phyloP scores from a whole-genome alignment of 352 stramenopile genomes.

The Globisporangium splendens region DNA sequence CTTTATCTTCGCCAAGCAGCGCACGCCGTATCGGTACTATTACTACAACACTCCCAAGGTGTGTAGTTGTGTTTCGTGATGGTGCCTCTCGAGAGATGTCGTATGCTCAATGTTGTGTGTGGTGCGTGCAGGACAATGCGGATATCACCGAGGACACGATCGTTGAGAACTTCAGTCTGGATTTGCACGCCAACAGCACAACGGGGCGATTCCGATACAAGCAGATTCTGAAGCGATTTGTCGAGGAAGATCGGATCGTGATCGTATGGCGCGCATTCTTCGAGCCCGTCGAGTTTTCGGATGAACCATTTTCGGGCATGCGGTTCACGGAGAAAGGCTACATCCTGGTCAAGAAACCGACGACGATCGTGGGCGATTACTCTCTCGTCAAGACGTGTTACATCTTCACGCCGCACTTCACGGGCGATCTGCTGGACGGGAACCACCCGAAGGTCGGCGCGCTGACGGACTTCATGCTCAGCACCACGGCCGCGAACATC shows the following conservation, averaged over 20 bases:
- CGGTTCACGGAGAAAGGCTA: slow-evolving; percentile 30
- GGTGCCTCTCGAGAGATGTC: no score
- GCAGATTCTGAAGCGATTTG: slow-evolving; percentile 49
- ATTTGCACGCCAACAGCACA: slow-evolving; percentile 43
- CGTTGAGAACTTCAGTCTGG: slow-evolving; percentile 52
- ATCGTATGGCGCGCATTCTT: slow-evolving; percentile 42
- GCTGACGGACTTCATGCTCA: slow-evolving; percentile 34
- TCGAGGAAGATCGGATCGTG: slow-evolving; percentile 42
- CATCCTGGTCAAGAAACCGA: slow-evolving; percentile 15
- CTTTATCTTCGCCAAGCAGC: slow-evolving; percentile 8
- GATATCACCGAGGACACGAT: slow-evolving; percentile 43
- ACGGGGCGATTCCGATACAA: slow-evolving; percentile 43
- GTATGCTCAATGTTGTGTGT: no score
- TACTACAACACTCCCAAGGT: background rate
- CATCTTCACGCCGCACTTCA: slow-evolving; percentile 34
- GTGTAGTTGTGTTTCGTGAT: background rate
- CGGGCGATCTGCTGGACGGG: slow-evolving; percentile 1
- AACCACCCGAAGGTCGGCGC: slow-evolving; percentile 28
- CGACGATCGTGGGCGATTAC: slow-evolving; percentile 18
- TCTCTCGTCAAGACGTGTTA: slow-evolving; percentile 43
- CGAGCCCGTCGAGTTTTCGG: slow-evolving; percentile 27
- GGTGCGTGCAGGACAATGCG: background rate
- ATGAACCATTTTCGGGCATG: slow-evolving; percentile 21
- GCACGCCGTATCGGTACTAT: slow-evolving; percentile 4
- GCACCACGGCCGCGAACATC: slow-evolving; percentile 27